These are phyloP conservation scores for Microascus cirrosus DNA, from an alignment of 2,329 filamentous ascomycete genomes.

Conservation along the genomic window DNA sequence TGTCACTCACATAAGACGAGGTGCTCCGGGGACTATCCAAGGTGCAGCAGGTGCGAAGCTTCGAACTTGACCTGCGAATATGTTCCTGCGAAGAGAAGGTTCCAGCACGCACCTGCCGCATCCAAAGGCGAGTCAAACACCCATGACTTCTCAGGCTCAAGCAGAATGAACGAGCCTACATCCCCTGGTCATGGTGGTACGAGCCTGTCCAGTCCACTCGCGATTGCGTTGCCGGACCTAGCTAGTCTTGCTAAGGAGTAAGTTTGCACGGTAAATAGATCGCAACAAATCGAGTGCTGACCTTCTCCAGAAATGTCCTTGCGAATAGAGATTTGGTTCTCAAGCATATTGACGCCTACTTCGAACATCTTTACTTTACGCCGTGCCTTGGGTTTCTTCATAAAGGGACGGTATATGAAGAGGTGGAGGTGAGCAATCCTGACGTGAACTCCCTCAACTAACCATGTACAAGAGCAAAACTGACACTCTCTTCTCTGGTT, in stretches of 20 bases:
- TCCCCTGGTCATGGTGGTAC: conserved; percentile 3
- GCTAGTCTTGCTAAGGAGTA: conserved; percentile 7
- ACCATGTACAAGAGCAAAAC: too few species aligned
- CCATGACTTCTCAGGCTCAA: background rate
- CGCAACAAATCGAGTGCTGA: background rate
- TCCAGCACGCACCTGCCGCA: conserved; percentile 19
- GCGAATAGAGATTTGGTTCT: conserved; percentile 21
- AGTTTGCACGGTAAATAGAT: background rate
- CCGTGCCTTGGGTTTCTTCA: conserved; percentile 27
- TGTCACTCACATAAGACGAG: conserved; percentile 31
- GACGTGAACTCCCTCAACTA: background rate
- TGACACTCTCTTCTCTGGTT: too few species aligned
- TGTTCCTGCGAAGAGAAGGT: conserved; percentile 23
- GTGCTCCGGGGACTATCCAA: conserved; percentile 27
- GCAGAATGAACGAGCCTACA: conserved; percentile 2
- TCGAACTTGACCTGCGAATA: conserved; percentile 26
- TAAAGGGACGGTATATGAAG: conserved; percentile 18
- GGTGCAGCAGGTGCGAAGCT: conserved; percentile 24
- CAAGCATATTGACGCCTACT: conserved; percentile 25
- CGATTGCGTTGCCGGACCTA: conserved; percentile 3
- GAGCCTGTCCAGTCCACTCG: background rate
- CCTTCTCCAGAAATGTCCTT: conserved; percentile 13
- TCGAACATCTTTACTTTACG: conserved; percentile 23
- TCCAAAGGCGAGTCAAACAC: background rate
- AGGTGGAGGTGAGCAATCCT: conserved; percentile 18